Evolutionary conservation across 257 asterid species (phyloP), one percentile per base, ranked within the genome.

Genomic region (Galeopsis tetrahit): DNA sequence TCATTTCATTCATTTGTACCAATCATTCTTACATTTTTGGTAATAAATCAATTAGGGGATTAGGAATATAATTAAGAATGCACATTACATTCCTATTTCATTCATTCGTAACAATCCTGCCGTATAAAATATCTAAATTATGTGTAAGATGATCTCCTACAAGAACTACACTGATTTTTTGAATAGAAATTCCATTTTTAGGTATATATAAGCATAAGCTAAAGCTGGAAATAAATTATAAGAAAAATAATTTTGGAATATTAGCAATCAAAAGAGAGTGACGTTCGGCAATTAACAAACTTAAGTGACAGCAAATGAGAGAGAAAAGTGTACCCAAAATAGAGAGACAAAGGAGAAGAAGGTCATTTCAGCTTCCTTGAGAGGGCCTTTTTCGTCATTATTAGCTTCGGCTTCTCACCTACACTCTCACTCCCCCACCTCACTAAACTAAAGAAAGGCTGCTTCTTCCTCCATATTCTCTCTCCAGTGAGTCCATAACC

Each of bases 341-440:
- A 13, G 75, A 62, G 43, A 44, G 79, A 74, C 82, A 64, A 31
- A 64, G 82, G 86, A 13, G 39, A 73, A 0, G 0, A 15, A 0
- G 6, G 84, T 83, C 77, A 77, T 66, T 85, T n/a, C 34, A 3
- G 2, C 1, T 1, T 13, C 13, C 2, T 5, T 0, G 10, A 4
- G 17, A 75, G 70, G 17, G 73, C 80, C 84, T 40, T 75, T 74
- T 6, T 51, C 63, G 85, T 83, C 87, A 72, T 87, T 85, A 75
- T 63, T 33, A 32, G 0, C 2, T 21, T 21, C 17, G 13, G 14
- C 46, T 66, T 53, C 69, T 70, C 74, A 80, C 78, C 78, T 59
- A 78, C 81, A 66, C 82, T 57, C 51, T 66, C 81, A 14, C 84
- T 64, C 80, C 28, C 28, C 28, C 28, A 21, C 2, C 77, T 57